Evolutionary conservation across 305 asterid species (phyloP), one percentile per base, ranked within the genome.

Genomic region (Fraxinus angustifolia): DNA sequence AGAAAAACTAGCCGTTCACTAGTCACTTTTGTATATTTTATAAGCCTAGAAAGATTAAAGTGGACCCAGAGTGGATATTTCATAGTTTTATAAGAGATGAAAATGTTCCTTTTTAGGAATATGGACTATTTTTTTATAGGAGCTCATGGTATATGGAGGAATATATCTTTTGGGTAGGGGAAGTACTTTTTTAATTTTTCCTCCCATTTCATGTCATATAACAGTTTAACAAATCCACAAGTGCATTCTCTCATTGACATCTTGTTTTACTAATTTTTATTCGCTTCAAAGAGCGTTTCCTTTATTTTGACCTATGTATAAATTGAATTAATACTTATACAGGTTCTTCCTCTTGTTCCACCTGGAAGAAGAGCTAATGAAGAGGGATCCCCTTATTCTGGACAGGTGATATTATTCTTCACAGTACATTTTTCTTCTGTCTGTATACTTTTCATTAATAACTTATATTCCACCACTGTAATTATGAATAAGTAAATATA

Each of bases 301-400:
- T 8, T 80, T 75, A 34, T 10, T 21, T 73, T 67, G 40, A 56
- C 71, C 4, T 53, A 7, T 48, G 23, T 76, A 71, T 58, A 12
- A 28, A 42, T 45, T 73, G 35, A 28, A 79, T 68, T 80, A 77
- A 31, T 73, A 28, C 40, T 77, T 74, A 50, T 86, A 86, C 93
- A 96, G 99, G 99, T 96, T 88, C 98, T 96, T 87, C 99, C 99
- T 80, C 97, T 96, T 78, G 99, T 96, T 83, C 98, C 99, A 0
- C 99, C 99, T 48, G 98, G 98, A 65, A 93, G 93, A 88, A 89
- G 93, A 87, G 94, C 91, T 65, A 93, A 88, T 83, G 98, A 90
- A 82, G 97, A 88, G 76, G 98, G 99, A 82, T 96, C 98, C 48
- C 99, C 99, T 34, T 96, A 96, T 89, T 88, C 98, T 78, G 99